Percentiles rank a stretch among this genome's conserved stretches.
phyloP scores from a whole-genome alignment of 108 stramenopile genomes.

The Stephanodiscus minutulus region DNA sequence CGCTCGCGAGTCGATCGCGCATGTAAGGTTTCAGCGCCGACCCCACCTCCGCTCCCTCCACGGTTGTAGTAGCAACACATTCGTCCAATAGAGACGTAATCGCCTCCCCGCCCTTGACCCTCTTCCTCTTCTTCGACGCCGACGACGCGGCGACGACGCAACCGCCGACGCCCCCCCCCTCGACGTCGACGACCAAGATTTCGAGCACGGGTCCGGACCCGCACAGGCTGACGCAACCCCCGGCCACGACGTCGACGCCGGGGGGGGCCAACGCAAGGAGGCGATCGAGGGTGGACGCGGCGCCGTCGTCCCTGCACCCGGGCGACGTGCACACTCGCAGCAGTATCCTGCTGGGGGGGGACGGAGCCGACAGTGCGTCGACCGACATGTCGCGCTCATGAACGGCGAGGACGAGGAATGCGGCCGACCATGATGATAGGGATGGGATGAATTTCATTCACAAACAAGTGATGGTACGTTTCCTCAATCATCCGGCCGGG shows the following conservation, averaged over 20 bases:
- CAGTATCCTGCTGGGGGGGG: conserved; percentile 11
- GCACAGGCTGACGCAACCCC: conserved; percentile 53
- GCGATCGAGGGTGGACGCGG: conserved; percentile 23
- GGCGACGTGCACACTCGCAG: conserved; percentile 40
- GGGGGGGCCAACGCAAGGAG: conserved; percentile 50
- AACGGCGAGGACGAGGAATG: conserved; percentile 14
- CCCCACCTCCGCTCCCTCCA: neutral
- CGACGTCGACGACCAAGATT: conserved; percentile 14
- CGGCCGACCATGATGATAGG: neutral
- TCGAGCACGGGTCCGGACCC: conserved; percentile 59
- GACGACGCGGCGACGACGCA: neutral
- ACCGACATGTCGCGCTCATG: neutral
- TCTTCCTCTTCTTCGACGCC: conserved; percentile 26
- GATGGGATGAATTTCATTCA: too few relatives aligned
- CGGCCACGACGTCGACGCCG: conserved; percentile 29
- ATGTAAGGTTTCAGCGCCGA: conserved; percentile 14
- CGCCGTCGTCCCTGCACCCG: conserved; percentile 44
- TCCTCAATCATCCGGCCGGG: too few relatives aligned
- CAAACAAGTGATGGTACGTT: too few relatives aligned
- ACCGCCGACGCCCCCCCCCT: neutral
- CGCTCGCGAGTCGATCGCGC: conserved; percentile 24
- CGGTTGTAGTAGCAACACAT: neutral
- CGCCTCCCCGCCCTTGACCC: conserved; percentile 32
- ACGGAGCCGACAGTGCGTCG: conserved; percentile 1
- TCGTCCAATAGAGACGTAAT: conserved; percentile 34